A percentile compares a stretch with the other conserved stretches of the same genome.
Conservation (phyloP, 257 asterid species). For the Agastache rugosa region DNA sequence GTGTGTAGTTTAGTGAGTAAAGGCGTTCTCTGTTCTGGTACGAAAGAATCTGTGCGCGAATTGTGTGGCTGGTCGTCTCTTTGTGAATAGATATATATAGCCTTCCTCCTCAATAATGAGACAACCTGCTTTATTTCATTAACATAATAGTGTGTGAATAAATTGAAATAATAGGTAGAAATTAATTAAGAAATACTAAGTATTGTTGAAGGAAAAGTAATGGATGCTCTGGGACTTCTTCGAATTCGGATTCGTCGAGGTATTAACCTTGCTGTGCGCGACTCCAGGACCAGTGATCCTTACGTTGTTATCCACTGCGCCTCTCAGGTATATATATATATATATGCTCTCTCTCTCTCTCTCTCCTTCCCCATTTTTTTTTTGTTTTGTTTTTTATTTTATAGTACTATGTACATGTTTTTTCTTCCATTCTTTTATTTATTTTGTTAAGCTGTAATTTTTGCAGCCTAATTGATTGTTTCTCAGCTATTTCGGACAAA, state of each 20-base stretch:
- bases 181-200: neutral
- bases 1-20: too few relatives aligned
- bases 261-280: conserved; percentile 68
- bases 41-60: neutral
- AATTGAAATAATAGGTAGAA: too few relatives aligned
- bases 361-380: neutral
- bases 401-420: too few relatives aligned
- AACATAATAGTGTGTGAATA: neutral
- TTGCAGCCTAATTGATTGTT: too few relatives aligned
- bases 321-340: too few relatives aligned
- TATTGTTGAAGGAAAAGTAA: neutral
- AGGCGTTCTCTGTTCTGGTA: too few relatives aligned
- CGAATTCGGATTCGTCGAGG: conserved; percentile 61
- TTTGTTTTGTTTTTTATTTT: too few relatives aligned
- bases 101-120: neutral
- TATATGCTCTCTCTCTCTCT: neutral
- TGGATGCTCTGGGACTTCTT: conserved; percentile 61
- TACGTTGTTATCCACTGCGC: conserved; percentile 60
- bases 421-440: too few relatives aligned
- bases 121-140: neutral
- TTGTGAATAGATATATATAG: too few relatives aligned
- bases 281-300: conserved; percentile 70
- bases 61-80: too few relatives aligned
- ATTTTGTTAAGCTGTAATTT: too few relatives aligned
- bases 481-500: too few relatives aligned